phyloP scores from a whole-genome alignment of 768 basidiomycete genomes.

The Kwoniella pini region DNA sequence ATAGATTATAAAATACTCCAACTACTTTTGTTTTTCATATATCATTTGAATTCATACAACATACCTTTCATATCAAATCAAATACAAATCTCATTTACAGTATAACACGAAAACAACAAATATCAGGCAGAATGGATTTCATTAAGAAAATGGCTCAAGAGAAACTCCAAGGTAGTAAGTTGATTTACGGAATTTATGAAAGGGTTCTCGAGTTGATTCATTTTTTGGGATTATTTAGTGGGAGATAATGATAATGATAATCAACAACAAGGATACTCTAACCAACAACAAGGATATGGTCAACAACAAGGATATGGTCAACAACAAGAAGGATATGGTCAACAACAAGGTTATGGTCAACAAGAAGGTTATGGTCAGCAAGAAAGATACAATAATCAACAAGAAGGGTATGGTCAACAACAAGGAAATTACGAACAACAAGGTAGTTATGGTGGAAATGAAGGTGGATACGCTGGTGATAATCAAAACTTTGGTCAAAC shows the following conservation, averaged over 20 bases:
- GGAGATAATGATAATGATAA: constrained; percentile 34
- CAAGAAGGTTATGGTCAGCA: constrained; percentile 14
- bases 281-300: no score
- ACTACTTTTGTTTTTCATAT: no score
- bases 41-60: no score
- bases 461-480: constrained; percentile 1
- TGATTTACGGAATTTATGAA: neutral
- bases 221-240: constrained; percentile 4
- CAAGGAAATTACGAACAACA: constrained; percentile 8
- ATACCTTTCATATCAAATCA: no score
- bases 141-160: constrained; percentile 73
- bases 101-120: constrained; percentile 13
- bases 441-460: constrained; percentile 17
- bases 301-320: constrained; percentile 3
- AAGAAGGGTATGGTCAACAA: constrained; percentile 14
- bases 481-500: constrained; percentile 16
- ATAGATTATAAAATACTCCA: no score
- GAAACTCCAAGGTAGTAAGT: constrained; percentile 62
- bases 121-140: constrained; percentile 58
- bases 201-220: no score
- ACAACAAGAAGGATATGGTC: constrained; percentile 25
- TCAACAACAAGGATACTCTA: constrained; percentile 12
- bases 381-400: constrained; percentile 8
- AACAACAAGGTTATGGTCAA: constrained; percentile 10
- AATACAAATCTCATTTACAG: constrained; percentile 1